phyloP scores from a whole-genome alignment of 345 rosid genomes.

The Brassica cretica region DNA sequence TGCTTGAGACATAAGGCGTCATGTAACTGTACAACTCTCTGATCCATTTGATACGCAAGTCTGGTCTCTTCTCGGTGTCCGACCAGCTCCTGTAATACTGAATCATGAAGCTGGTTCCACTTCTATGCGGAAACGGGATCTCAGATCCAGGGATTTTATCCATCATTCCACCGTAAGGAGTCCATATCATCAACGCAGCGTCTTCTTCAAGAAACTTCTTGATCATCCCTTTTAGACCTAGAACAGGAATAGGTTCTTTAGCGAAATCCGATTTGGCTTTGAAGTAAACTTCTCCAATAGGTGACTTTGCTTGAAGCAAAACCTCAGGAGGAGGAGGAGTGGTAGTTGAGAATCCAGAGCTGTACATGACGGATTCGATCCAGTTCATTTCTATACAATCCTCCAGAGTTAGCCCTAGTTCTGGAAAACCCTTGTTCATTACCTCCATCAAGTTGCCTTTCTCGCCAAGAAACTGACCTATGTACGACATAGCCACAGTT shows the following conservation, averaged over 20 bases:
- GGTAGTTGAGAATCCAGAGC: conserved; percentile 38
- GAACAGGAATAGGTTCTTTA: conserved; percentile 4
- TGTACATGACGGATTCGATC: conserved; percentile 49
- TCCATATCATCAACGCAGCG: conserved; percentile 36
- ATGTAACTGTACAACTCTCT: conserved; percentile 50
- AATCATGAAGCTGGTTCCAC: conserved; percentile 48
- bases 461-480: conserved; percentile 51
- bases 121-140: conserved; percentile 64
- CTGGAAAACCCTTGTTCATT: conserved; percentile 52
- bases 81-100: conserved; percentile 31
- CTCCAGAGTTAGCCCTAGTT: conserved; percentile 45
- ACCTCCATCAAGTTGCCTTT: conserved; percentile 41
- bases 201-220: conserved; percentile 1
- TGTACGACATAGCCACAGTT: conserved; percentile 50
- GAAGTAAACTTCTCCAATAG: conserved; percentile 14
- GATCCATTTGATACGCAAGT: conserved; percentile 43
- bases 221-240: conserved; percentile 1
- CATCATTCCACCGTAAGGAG: conserved; percentile 74
- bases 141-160: conserved; percentile 43
- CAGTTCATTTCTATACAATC: conserved; percentile 62
- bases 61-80: conserved; percentile 22
- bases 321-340: conserved; percentile 31
- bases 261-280: conserved; percentile 40
- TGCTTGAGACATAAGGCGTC: conserved; percentile 58
- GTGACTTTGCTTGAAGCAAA: conserved; percentile 48